Conservation (phyloP, 2,329 filamentous ascomycete genomes). For the Lachnellula arida region DNA sequence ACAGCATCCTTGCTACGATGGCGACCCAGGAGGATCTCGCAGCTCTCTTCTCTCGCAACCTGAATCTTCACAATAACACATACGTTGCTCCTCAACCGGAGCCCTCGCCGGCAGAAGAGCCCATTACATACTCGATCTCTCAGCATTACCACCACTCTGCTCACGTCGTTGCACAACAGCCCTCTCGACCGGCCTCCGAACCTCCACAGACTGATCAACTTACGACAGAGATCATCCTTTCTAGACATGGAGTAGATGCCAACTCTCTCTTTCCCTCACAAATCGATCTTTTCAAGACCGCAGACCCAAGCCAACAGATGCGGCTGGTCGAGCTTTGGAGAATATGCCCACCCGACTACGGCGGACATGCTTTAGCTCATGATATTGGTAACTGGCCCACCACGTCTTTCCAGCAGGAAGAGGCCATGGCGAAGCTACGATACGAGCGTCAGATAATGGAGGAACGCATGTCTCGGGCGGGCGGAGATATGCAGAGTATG, state of each 20-base stretch:
- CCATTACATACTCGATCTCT: conserved; percentile 68
- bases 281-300: conserved; percentile 71
- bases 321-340: conserved; percentile 81
- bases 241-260: conserved; percentile 66
- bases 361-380: conserved; percentile 50
- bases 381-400: conserved; percentile 54
- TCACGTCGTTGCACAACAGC: conserved; percentile 50
- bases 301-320: conserved; percentile 65
- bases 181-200: conserved; percentile 46
- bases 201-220: conserved; percentile 45
- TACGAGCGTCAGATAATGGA: conserved; percentile 49
- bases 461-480: conserved; percentile 35
- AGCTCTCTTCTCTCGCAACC: conserved; percentile 71
- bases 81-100: conserved; percentile 28
- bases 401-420: conserved; percentile 50
- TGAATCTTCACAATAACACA: conserved; percentile 50
- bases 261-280: conserved; percentile 67
- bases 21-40: conserved; percentile 76
- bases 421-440: conserved; percentile 51
- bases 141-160: conserved; percentile 82
- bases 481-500: conserved; percentile 35
- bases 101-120: conserved; percentile 35
- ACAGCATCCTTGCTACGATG: conserved; percentile 31
- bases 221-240: conserved; percentile 54
- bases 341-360: conserved; percentile 65